Base-by-base conservation (phyloP, 164 flowering plant genomes). In the Akebia trifoliata region DNA sequence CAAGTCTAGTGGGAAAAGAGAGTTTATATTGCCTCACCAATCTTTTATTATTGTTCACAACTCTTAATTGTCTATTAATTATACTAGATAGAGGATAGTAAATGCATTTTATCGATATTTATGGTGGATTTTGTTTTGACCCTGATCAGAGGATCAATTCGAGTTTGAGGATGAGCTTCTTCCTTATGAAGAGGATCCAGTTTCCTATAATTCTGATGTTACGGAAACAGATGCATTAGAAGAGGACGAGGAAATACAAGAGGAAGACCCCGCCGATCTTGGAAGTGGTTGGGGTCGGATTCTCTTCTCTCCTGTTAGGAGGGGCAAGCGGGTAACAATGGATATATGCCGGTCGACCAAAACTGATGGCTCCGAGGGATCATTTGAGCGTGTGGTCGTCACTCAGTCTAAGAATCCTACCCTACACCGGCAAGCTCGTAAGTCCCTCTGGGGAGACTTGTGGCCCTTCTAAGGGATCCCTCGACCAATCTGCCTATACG, bases 211-310 rank as follows among this genome's bases (percentile, higher is more conserved):
- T 22, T 73, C 76, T 15, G 72, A 64, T 37, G 10, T 47, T 34
- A 42, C 70, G 20, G 70, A 65, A 42, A 51, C 62, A 21, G 72
- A 68, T 14, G 47, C 46, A 2, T 10, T 18, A 15, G 20, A 39
- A 20, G 64, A 59, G 1, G 46, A 43, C 9, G 62, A 26, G 22
- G 67, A 68, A 39, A 67, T 4, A 12, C 4, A 37, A 22, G 56
- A 52, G 10, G 67, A 58, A 8, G 70, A 61, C 12, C 62, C 17
- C 7, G 76, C 73, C 2, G 82, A 77, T 77, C 76, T 86, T 54
- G 95, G 95, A 29, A 79, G 80, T 56, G 97, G 99, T 11, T 90
- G 99, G 97, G 99, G 96, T 45, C 71, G 76, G 50, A 72, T 69
- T 43, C 17, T 72, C 32, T 72, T 68, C 50, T 4, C 62, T 0